Percentiles rank a stretch among this genome's conserved stretches.
Evolutionary conservation across 768 basidiomycete genomes (phyloP).

Genomic region (Cystofilobasidium bisporidii): DNA sequence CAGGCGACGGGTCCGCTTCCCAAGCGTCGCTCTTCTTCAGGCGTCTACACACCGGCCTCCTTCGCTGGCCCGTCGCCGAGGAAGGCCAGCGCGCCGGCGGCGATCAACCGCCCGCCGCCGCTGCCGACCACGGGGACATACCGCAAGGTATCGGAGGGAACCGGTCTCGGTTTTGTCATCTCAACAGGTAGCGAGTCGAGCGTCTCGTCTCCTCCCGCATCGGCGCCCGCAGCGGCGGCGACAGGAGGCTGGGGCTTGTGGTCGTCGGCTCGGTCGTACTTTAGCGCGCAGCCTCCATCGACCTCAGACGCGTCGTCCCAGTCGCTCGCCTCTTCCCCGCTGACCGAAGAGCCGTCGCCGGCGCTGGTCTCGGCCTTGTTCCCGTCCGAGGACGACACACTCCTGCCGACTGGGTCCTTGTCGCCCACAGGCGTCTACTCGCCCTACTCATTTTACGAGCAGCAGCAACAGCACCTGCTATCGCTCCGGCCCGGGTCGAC

Average conservation of each 20-base stretch:
- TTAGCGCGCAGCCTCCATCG: neutral
- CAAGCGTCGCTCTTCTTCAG: neutral
- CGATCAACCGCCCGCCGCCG: neutral
- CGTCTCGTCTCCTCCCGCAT: neutral
- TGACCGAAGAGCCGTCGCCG: neutral
- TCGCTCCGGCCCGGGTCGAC: neutral
- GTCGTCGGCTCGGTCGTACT: neutral
- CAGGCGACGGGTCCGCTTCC: neutral
- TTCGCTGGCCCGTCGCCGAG: neutral
- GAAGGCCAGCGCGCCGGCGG: neutral
- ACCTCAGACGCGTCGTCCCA: too few relatives aligned
- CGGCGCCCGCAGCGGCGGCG: neutral
- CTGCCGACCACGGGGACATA: neutral
- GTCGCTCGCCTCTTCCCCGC: neutral
- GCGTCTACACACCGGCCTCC: neutral
- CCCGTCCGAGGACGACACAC: neutral
- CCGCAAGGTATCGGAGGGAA: neutral
- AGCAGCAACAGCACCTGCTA: neutral
- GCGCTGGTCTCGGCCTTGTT: neutral
- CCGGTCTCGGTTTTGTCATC: neutral
- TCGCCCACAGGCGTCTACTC: neutral
- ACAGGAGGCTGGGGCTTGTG: neutral
- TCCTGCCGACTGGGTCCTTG: neutral
- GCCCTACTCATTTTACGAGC: neutral
- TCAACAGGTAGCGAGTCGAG: neutral